Evolutionary conservation across 2,329 filamentous ascomycete genomes (phyloP).

Genomic region (Tolypocladium paradoxum): DNA sequence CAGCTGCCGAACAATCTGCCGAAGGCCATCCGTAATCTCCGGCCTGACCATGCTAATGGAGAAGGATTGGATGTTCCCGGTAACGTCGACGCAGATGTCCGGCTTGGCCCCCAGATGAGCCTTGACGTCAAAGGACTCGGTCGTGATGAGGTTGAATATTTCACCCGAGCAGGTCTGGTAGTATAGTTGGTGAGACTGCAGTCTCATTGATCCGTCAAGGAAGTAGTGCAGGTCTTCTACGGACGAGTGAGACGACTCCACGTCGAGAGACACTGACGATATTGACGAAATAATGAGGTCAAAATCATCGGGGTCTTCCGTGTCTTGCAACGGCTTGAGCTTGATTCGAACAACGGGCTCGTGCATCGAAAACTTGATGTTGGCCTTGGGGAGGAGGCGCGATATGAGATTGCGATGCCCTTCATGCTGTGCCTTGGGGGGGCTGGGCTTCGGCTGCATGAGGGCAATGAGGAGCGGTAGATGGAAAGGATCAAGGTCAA

Average conservation of each 20-base stretch:
- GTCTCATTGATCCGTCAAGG: constrained; percentile 66
- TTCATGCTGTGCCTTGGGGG: constrained; percentile 24
- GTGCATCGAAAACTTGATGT: constrained; percentile 90
- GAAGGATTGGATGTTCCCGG: constrained; percentile 74
- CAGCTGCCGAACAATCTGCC: constrained; percentile 81
- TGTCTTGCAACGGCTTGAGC: constrained; percentile 63
- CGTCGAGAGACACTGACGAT: constrained; percentile 83
- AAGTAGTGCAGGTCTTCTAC: constrained; percentile 81
- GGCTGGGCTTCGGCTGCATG: constrained; percentile 43
- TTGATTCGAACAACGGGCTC: constrained; percentile 89
- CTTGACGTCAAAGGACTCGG: constrained; percentile 80
- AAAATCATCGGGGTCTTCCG: constrained; percentile 64
- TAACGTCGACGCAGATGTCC: constrained; percentile 71
- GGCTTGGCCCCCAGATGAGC: constrained; percentile 75
- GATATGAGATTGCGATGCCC: constrained; percentile 65
- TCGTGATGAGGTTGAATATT: constrained; percentile 78
- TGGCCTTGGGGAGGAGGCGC: constrained; percentile 84
- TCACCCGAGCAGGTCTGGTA: constrained; percentile 81
- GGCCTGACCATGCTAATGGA: constrained; percentile 81
- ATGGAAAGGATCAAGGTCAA: constrained; percentile 88
- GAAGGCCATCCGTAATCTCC: constrained; percentile 85
- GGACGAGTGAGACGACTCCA: constrained; percentile 89
- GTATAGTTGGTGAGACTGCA: constrained; percentile 82
- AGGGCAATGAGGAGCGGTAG: constrained; percentile 75
- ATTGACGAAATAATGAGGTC: constrained; percentile 93